phyloP scores from a whole-genome alignment of 768 basidiomycete species.

The Mycena amicta region DNA sequence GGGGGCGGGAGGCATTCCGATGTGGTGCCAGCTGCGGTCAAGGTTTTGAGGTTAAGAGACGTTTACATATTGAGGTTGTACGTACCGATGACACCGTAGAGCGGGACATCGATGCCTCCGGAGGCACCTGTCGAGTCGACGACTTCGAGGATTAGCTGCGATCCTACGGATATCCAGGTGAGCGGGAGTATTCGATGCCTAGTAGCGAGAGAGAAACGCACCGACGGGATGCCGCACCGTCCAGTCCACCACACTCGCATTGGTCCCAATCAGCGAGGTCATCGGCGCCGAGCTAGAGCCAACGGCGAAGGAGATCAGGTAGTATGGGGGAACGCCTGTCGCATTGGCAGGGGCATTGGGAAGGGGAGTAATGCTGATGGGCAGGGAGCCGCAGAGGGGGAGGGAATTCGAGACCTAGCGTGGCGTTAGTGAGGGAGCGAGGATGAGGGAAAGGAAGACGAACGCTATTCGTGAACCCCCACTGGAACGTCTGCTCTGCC shows the following conservation, averaged over 20 bases:
- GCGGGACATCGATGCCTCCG: background rate
- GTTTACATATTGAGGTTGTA: too few species aligned
- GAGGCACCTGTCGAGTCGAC: slow-evolving; percentile 4
- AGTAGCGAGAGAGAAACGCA: slow-evolving; percentile 50
- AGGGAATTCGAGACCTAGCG: too few species aligned
- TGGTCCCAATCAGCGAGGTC: slow-evolving; percentile 36
- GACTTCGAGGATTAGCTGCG: slow-evolving; percentile 5
- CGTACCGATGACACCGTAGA: slow-evolving; percentile 6
- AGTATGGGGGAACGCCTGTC: slow-evolving; percentile 38
- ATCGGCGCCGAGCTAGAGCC: slow-evolving; percentile 36
- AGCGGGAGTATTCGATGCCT: background rate
- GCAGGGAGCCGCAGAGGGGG: too few species aligned
- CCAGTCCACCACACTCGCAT: slow-evolving; percentile 38
- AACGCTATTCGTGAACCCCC: too few species aligned
- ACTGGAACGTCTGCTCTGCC: too few species aligned
- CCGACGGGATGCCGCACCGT: slow-evolving; percentile 41
- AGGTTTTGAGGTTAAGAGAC: too few species aligned
- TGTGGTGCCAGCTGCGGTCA: too few species aligned
- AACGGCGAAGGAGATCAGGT: slow-evolving; percentile 43
- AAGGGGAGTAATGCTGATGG: too few species aligned
- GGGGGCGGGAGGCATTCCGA: too few species aligned
- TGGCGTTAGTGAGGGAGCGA: too few species aligned
- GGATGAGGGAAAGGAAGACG: too few species aligned
- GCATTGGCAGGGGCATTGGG: slow-evolving; percentile 10
- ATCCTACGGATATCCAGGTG: background rate